Conservation (phyloP, 2,329 filamentous ascomycete genomes). For the Chaetomiaceae sp. region DNA sequence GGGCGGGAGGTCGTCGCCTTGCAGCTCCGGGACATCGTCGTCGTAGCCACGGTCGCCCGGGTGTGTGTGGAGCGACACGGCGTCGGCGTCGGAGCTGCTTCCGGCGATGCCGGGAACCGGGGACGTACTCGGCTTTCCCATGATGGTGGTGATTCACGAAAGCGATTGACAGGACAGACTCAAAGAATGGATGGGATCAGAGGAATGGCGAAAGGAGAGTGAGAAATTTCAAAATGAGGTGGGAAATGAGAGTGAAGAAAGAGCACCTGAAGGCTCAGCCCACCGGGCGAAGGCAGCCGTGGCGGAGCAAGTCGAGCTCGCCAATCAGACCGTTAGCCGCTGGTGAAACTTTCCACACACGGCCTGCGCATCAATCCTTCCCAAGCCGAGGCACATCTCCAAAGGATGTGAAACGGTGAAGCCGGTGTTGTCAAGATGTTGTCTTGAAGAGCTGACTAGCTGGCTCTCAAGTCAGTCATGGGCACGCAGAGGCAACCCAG, state of each 20-base stretch:
- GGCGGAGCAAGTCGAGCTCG: slow-evolving; percentile 5
- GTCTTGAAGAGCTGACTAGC: no score
- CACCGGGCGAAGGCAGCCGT: slow-evolving; percentile 4
- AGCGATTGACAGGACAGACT: not conserved
- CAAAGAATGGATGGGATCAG: not conserved
- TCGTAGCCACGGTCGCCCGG: slow-evolving; percentile 33
- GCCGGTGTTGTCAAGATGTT: no score
- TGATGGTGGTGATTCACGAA: slow-evolving; percentile 8
- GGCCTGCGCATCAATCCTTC: not conserved
- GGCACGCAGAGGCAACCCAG: no score
- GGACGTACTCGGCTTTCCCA: slow-evolving; percentile 27
- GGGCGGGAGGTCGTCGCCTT: slow-evolving; percentile 41
- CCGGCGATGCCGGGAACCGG: slow-evolving; percentile 14
- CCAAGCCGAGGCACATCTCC: no score
- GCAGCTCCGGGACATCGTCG: slow-evolving; percentile 35
- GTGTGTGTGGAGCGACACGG: slow-evolving; percentile 30
- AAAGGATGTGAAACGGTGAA: no score
- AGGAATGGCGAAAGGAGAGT: not conserved
- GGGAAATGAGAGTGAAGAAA: not conserved
- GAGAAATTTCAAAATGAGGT: not conserved
- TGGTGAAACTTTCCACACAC: not conserved
- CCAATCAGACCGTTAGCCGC: not conserved
- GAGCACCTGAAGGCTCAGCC: not conserved
- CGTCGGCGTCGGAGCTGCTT: slow-evolving; percentile 23
- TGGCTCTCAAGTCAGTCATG: no score